Evolutionary conservation across 2,329 filamentous ascomycete genomes (phyloP).

Genomic region (Fusarium sororula): DNA sequence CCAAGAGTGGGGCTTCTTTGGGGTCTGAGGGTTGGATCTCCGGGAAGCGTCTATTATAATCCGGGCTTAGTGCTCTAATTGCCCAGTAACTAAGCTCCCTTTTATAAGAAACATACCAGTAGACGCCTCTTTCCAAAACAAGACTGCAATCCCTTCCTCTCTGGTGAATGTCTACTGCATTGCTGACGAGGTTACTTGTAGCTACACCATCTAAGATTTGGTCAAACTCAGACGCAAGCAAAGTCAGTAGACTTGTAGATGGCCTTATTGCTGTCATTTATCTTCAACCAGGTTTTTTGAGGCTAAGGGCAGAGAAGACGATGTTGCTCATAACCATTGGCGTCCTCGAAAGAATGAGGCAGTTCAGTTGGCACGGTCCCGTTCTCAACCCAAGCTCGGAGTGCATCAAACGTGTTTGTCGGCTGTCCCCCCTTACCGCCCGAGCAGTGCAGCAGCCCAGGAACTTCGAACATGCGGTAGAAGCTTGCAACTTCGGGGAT

Average conservation of each 20-base stretch:
- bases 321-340: not conserved
- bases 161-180: not conserved
- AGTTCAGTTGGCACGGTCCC: constrained; percentile 37
- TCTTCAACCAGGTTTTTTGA: not conserved
- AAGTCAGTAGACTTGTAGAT: not conserved
- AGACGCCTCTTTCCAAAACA: accelerated
- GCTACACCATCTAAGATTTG: accelerated
- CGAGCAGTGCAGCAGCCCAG: constrained; percentile 47
- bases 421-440: constrained; percentile 39
- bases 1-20: no score
- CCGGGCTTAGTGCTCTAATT: no score
- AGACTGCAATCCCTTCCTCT: no score
- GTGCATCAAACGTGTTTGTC: constrained; percentile 32
- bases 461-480: constrained; percentile 47
- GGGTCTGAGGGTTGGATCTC: no score
- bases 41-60: no score
- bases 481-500: constrained; percentile 38
- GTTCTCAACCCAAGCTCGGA: constrained; percentile 46
- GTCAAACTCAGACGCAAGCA: not conserved
- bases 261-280: accelerated
- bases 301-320: not conserved
- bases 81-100: no score
- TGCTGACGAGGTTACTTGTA: not conserved
- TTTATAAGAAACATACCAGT: no score
- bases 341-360: not conserved